Percentiles rank a stretch among this genome's conserved stretches.
phyloP scores from a whole-genome alignment of 2,329 filamentous ascomycete species.

The Akanthomyces uredinophilus region DNA sequence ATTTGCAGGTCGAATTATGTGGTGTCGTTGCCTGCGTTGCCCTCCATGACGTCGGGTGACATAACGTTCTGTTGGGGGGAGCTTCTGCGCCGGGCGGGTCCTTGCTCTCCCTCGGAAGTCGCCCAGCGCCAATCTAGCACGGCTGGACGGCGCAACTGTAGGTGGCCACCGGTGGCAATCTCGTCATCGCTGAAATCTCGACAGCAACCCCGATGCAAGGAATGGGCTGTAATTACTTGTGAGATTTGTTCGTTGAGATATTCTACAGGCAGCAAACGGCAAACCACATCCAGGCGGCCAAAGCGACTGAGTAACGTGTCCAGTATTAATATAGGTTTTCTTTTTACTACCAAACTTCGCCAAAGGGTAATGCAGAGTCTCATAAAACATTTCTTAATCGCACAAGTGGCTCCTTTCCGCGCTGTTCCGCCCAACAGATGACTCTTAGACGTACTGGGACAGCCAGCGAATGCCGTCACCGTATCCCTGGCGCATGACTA shows the following conservation, averaged over 20 bases:
- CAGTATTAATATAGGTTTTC: constrained; percentile 20
- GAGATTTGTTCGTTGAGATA: background rate
- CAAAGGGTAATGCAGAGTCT: constrained; percentile 32
- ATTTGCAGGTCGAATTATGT: background rate
- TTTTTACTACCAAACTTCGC: constrained; percentile 31
- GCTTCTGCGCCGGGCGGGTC: constrained; percentile 8
- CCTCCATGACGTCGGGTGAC: constrained; percentile 15
- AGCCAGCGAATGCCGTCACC: constrained; percentile 89
- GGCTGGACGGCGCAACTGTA: constrained; percentile 8
- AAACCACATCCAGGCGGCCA: background rate
- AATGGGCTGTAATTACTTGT: background rate
- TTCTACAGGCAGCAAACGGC: background rate
- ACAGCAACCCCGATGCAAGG: background rate
- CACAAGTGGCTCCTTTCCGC: constrained; percentile 17
- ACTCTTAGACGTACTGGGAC: constrained; percentile 78
- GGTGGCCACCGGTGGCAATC: background rate
- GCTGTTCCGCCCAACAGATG: background rate
- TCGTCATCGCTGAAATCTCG: background rate
- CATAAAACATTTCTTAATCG: constrained; percentile 24
- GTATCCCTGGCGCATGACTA: constrained; percentile 96
- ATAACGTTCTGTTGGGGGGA: constrained; percentile 12
- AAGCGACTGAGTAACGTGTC: background rate
- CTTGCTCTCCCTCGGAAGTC: background rate
- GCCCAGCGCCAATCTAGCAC: background rate
- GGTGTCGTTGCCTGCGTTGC: background rate